Conservation (phyloP, 1,284 basidiomycete genomes). For the Fomitopsis betulina region DNA sequence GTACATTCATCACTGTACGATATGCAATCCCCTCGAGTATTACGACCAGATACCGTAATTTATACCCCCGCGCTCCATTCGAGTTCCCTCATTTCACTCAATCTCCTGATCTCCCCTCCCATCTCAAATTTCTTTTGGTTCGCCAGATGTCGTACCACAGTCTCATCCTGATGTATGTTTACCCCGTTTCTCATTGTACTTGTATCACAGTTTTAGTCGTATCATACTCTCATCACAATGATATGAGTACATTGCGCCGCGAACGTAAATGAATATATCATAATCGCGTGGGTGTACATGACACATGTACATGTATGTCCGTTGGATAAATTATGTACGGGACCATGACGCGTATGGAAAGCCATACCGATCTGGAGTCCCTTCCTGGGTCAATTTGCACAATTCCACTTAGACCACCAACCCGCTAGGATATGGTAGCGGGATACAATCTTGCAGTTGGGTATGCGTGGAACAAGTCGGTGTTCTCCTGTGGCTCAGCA, state of each 20-base stretch:
- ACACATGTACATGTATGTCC: no score
- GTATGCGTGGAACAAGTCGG: background rate
- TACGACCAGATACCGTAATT: background rate
- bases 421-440: background rate
- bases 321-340: no score
- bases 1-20: background rate
- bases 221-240: background rate
- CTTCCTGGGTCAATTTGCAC: background rate
- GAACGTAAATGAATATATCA: background rate
- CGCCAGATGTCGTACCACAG: background rate
- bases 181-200: background rate
- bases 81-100: background rate
- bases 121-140: background rate
- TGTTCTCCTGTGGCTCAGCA: background rate
- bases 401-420: background rate
- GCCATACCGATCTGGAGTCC: no score
- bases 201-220: background rate
- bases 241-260: background rate
- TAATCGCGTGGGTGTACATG: no score
- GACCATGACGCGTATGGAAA: no score
- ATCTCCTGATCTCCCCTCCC: background rate
- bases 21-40: background rate
- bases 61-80: background rate
- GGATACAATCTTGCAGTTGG: background rate
- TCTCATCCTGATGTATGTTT: background rate